Percentiles rank a stretch among this genome's conserved stretches.
Evolutionary conservation across 2,329 filamentous ascomycete genomes (phyloP).

Genomic region (Madurella fahalii): DNA sequence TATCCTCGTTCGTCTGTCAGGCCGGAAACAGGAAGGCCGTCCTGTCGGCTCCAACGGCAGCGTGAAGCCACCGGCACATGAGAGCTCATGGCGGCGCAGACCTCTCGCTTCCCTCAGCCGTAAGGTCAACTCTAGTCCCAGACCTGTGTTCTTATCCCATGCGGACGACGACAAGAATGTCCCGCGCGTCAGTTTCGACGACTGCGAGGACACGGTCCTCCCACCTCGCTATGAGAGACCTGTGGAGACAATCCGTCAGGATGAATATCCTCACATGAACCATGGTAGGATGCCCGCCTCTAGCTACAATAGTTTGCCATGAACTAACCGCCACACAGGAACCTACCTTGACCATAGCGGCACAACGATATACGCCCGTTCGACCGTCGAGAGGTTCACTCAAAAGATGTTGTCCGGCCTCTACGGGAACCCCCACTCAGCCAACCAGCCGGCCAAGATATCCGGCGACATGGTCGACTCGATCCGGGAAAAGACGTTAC

Average conservation of each 20-base stretch:
- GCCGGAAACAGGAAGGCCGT: constrained; percentile 4
- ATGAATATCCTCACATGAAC: constrained; percentile 42
- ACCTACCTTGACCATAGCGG: constrained; percentile 58
- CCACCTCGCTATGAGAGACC: constrained; percentile 29
- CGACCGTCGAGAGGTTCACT: constrained; percentile 53
- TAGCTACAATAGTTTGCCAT: background rate
- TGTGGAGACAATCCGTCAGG: constrained; percentile 36
- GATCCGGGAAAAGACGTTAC: constrained; percentile 49
- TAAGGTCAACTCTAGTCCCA: constrained; percentile 1
- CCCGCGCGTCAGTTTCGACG: background rate
- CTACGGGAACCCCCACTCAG: constrained; percentile 67
- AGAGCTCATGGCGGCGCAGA: constrained; percentile 10
- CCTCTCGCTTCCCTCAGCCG: constrained; percentile 19
- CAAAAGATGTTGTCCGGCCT: constrained; percentile 51
- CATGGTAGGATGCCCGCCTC: constrained; percentile 28
- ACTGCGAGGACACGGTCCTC: background rate
- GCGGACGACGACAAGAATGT: background rate
- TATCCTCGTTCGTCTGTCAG: constrained; percentile 13
- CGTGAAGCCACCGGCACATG: constrained; percentile 2
- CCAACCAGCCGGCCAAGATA: constrained; percentile 54
- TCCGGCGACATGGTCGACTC: constrained; percentile 55
- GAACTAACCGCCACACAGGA: constrained; percentile 28
- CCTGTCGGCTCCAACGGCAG: background rate
- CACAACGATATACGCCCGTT: constrained; percentile 54
- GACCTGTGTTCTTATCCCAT: background rate